Conservation (phyloP, 805 yeast species). For the Tetrapisispora pingtungensis region DNA sequence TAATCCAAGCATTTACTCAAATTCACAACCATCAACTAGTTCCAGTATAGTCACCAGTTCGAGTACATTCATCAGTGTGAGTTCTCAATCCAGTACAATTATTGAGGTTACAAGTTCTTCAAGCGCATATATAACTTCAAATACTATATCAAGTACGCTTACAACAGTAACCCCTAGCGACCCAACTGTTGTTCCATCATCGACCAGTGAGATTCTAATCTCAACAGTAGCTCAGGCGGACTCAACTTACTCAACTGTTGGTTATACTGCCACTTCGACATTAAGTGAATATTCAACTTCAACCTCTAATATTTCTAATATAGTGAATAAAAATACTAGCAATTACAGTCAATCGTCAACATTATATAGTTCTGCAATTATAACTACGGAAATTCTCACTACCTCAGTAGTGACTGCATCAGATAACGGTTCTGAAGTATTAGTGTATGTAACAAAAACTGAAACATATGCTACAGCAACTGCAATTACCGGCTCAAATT, state of each 20-base stretch:
- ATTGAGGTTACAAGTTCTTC: neutral
- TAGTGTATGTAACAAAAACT: slow-evolving; percentile 20
- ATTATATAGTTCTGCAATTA: slow-evolving; percentile 11
- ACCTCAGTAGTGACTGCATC: slow-evolving; percentile 18
- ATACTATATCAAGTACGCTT: neutral
- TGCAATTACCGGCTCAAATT: slow-evolving; percentile 1
- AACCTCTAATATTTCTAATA: neutral
- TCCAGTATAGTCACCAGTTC: no score
- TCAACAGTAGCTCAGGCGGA: slow-evolving; percentile 1
- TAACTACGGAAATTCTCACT: slow-evolving; percentile 19
- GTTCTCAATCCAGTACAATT: neutral
- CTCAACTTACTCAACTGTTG: neutral
- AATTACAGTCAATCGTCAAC: neutral
- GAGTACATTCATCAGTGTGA: neutral
- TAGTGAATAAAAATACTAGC: neutral
- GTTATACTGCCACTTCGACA: neutral
- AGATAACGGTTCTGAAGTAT: slow-evolving; percentile 12
- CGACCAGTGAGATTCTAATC: slow-evolving; percentile 3
- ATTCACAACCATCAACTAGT: neutral
- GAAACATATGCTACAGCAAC: slow-evolving; percentile 17
- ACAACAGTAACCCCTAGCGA: neutral
- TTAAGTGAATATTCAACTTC: slow-evolving; percentile 1
- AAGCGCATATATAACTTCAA: slow-evolving; percentile 1
- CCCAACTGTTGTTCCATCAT: slow-evolving; percentile 9
- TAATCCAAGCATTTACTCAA: no score